Percentiles rank a stretch among this genome's conserved stretches.
phyloP scores from a whole-genome alignment of 1,284 basidiomycete species.

The Trichosporon sp. region DNA sequence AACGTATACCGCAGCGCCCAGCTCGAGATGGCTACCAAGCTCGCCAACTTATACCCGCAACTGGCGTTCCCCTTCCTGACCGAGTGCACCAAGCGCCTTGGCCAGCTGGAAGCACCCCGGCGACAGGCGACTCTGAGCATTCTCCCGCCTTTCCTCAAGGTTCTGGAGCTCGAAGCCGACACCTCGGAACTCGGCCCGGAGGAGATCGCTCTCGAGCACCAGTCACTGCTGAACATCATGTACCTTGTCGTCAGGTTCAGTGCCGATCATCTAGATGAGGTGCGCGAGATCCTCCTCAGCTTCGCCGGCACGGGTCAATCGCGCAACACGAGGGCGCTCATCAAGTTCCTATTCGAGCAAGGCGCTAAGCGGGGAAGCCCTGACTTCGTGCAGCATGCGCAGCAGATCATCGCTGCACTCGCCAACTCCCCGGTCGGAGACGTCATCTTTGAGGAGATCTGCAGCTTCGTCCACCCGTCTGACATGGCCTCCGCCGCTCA shows the following conservation, averaged over 20 bases:
- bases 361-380: slow-evolving; percentile 78
- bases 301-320: slow-evolving; percentile 54
- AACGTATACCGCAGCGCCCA: slow-evolving; percentile 81
- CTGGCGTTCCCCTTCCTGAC: slow-evolving; percentile 70
- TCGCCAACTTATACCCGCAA: slow-evolving; percentile 77
- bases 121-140: slow-evolving; percentile 65
- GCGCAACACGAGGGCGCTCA: slow-evolving; percentile 73
- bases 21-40: slow-evolving; percentile 71
- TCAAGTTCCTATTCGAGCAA: slow-evolving; percentile 84
- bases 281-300: slow-evolving; percentile 77
- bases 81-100: slow-evolving; percentile 74
- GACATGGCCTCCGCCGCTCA: slow-evolving; percentile 73
- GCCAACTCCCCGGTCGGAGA: slow-evolving; percentile 75
- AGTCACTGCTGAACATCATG: slow-evolving; percentile 79
- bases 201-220: slow-evolving; percentile 61
- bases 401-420: slow-evolving; percentile 80
- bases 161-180: slow-evolving; percentile 65
- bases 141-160: slow-evolving; percentile 77
- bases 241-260: slow-evolving; percentile 79
- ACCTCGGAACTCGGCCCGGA: slow-evolving; percentile 40
- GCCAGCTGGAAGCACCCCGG: slow-evolving; percentile 65
- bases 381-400: slow-evolving; percentile 76
- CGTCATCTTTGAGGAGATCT: slow-evolving; percentile 78
- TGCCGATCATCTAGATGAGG: slow-evolving; percentile 76
- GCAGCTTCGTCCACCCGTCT: slow-evolving; percentile 77